Conservation (phyloP, 1,139 yeast genomes). For the Dujonia santamariae region DNA sequence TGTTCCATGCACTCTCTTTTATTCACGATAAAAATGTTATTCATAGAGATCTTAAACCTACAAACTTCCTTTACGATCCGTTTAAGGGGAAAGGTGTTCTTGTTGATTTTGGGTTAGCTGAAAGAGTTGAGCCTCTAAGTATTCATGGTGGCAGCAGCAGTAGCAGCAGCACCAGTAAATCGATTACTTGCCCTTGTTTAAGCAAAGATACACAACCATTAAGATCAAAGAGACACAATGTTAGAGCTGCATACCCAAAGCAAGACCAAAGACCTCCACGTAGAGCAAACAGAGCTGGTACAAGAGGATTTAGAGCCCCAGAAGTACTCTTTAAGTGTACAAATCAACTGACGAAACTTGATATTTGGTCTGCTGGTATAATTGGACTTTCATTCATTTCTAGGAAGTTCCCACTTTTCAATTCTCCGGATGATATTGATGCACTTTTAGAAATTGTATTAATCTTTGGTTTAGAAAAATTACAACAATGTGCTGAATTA, state of each 20-base stretch:
- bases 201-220: conserved; percentile 25
- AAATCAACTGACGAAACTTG: conserved; percentile 77
- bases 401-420: conserved; percentile 81
- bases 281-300: conserved; percentile 96
- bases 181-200: conserved; percentile 31
- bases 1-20: conserved; percentile 71
- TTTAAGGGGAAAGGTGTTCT: conserved; percentile 74
- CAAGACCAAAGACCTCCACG: conserved; percentile 84
- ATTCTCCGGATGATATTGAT: conserved; percentile 88
- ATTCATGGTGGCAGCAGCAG: conserved; percentile 9
- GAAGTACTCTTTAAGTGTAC: conserved; percentile 88
- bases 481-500: conserved; percentile 73
- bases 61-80: conserved; percentile 81
- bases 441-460: conserved; percentile 82
- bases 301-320: conserved; percentile 95
- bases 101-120: conserved; percentile 93
- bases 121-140: conserved; percentile 26
- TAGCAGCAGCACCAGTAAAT: conserved; percentile 4
- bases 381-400: conserved; percentile 70
- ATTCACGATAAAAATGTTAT: conserved; percentile 76
- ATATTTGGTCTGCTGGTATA: conserved; percentile 92
- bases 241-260: conserved; percentile 70
- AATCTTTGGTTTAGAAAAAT: conserved; percentile 75
- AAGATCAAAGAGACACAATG: conserved; percentile 30
- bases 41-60: conserved; percentile 89